Evolutionary conservation across 2,329 filamentous ascomycete species (phyloP).

Genomic region (Sporothrix luriei): DNA sequence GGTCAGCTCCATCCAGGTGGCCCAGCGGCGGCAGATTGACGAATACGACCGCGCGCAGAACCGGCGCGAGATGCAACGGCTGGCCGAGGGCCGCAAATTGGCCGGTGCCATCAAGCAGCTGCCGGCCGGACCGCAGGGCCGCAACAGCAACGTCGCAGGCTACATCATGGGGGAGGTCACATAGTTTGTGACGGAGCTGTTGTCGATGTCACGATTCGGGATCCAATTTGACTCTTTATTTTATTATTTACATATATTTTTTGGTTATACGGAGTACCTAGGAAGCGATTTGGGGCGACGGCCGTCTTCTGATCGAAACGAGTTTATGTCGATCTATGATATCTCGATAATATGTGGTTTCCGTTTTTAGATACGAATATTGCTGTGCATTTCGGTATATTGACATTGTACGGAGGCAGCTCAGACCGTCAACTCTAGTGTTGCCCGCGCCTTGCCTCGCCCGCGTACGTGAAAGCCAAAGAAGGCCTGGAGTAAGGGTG

Average conservation of each 20-base stretch:
- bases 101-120: constrained; percentile 49
- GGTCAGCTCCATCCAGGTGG: constrained; percentile 52
- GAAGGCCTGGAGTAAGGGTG: no score
- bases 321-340: background rate
- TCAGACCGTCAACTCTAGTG: no score
- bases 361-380: background rate
- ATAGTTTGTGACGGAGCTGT: background rate
- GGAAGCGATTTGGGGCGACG: background rate
- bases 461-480: no score
- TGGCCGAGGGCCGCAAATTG: constrained; percentile 56
- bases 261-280: background rate
- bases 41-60: constrained; percentile 53
- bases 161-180: constrained; percentile 57
- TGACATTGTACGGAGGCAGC: no score
- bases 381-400: background rate
- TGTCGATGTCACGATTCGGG: no score
- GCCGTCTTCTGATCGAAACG: background rate
- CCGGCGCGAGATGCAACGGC: constrained; percentile 48
- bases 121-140: constrained; percentile 39
- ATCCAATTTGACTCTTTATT: background rate
- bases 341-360: background rate
- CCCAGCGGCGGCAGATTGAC: constrained; percentile 57
- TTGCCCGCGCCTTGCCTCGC: no score
- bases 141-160: constrained; percentile 53
- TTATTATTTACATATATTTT: no score